Evolutionary conservation across 2,329 filamentous ascomycete species (phyloP).

Genomic region (Ampelomyces quisqualis): DNA sequence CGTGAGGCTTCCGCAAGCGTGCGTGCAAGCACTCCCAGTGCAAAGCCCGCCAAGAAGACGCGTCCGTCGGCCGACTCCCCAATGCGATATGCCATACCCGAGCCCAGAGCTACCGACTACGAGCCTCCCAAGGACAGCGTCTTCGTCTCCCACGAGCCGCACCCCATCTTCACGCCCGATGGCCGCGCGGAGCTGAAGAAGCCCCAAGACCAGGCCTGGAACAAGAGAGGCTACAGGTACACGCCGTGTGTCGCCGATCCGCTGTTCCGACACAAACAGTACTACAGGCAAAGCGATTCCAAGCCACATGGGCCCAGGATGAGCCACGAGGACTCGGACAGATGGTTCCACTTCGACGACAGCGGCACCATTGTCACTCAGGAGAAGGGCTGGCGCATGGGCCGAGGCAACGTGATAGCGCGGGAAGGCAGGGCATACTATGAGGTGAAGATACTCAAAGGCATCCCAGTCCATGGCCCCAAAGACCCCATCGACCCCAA

Average conservation of each 20-base stretch:
- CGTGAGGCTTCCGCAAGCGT: constrained; percentile 49
- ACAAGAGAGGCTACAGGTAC: constrained; percentile 78
- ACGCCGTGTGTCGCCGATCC: constrained; percentile 89
- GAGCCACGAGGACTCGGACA: constrained; percentile 88
- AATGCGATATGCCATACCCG: constrained; percentile 53
- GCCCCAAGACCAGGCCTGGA: constrained; percentile 58
- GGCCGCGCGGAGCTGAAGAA: constrained; percentile 49
- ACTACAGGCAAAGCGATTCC: constrained; percentile 85
- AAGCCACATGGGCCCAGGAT: constrained; percentile 81
- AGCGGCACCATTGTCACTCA: constrained; percentile 78
- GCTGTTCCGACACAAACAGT: constrained; percentile 79
- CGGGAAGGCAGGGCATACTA: constrained; percentile 91
- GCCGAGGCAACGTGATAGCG: constrained; percentile 84
- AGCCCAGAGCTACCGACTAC: constrained; percentile 51
- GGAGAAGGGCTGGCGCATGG: constrained; percentile 89
- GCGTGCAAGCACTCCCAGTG: constrained; percentile 44
- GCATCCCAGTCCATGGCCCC: constrained; percentile 58
- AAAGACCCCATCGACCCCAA: constrained; percentile 39
- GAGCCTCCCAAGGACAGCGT: constrained; percentile 51
- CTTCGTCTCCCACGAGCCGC: constrained; percentile 51
- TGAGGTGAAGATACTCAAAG: constrained; percentile 85
- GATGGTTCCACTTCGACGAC: constrained; percentile 77
- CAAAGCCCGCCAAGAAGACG: constrained; percentile 43
- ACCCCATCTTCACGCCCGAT: constrained; percentile 47
- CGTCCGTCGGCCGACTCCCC: constrained; percentile 46